Evolutionary conservation across 805 yeast genomes (phyloP).

Genomic region (Candida sphagnicola): DNA sequence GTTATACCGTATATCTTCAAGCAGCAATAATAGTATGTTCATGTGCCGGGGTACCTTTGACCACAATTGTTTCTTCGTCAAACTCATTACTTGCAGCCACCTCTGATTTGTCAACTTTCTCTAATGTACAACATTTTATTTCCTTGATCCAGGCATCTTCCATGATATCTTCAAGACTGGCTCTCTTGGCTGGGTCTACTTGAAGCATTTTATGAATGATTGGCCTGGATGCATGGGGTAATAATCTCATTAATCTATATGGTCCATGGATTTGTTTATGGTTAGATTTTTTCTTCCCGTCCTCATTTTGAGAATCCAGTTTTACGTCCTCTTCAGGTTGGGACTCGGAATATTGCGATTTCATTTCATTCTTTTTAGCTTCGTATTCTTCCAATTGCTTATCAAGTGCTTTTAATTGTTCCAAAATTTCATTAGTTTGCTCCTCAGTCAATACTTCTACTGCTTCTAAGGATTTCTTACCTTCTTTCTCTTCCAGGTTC

Average conservation of each 20-base stretch:
- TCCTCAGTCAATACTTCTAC: conserved; percentile 29
- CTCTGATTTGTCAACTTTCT: conserved; percentile 16
- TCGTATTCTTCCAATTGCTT: conserved; percentile 34
- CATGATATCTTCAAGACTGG: conserved; percentile 62
- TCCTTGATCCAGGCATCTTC: conserved; percentile 68
- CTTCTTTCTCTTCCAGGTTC: conserved; percentile 9
- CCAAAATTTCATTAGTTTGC: conserved; percentile 26
- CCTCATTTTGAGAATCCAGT: conserved; percentile 6
- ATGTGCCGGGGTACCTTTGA: conserved; percentile 35
- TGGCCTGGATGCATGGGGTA: conserved; percentile 84
- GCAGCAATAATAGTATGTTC: conserved; percentile 33
- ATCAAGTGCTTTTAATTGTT: conserved; percentile 36
- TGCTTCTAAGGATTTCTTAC: conserved; percentile 15
- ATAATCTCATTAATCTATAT: conserved; percentile 70
- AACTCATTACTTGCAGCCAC: conserved; percentile 26
- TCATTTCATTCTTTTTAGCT: conserved; percentile 29
- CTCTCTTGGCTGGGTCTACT: conserved; percentile 58
- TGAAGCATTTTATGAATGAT: conserved; percentile 62
- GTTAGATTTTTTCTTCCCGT: conserved; percentile 24
- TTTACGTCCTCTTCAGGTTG: conserved; percentile 8
- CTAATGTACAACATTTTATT: conserved; percentile 58
- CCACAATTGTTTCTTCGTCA: conserved; percentile 33
- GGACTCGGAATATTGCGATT: conserved; percentile 22
- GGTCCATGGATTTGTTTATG: conserved; percentile 75
- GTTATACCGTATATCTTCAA: conserved; percentile 3